Evolutionary conservation across 2,329 filamentous ascomycete genomes (phyloP), one percentile per base, ranked within the genome.

Genomic region (Hawksworthiomyces lignivorus): DNA sequence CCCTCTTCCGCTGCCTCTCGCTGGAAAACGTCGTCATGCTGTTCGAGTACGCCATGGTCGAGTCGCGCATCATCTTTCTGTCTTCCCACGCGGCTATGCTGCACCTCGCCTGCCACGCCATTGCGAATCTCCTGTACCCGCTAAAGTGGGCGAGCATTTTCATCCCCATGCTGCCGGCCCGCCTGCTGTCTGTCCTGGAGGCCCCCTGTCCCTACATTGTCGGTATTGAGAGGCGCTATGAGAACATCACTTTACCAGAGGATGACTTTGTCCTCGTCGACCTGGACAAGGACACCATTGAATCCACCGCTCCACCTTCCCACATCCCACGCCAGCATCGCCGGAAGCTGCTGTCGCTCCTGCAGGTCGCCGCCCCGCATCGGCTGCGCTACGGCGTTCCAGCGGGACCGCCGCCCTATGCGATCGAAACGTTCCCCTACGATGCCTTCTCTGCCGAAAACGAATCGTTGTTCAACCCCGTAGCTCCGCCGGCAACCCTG

Each of bases 81-180:
- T 97, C 92, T 8, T 95, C 89, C 2, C 89, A 98, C 60, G 92
- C 90, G 2, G 83, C 88, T 38, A 97, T 98, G 92, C 73, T 98
- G 44, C 88, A 97, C 56, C 75, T 97, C 33, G 90, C 88, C 27
- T 94, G 85, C 54, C 82, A 88, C 60, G 88, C 90, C n/a, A 68
- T 97, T 44, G 77, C 78, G 24, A 89, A 82, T 59, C 68, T 97
- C 28, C 67, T 98, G 17, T 98, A 95, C 59, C 90, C 89, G 7
- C 68, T 97, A 39, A 84, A 87, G 50, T 97, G 92, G 90, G 79
- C 86, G 4, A 94, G 89, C 53, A 87, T 97, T 36, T 88, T 95
- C 58, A 96, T 97, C 49, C 90, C 90, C 3, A 75, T 97, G 26
- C 73, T 98, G 8, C 90, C 90, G 6, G 86, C 87, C 8, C 80